Percentiles rank a stretch among this genome's conserved stretches.
These are phyloP conservation scores for Trametopsis cervina DNA, from an alignment of 768 basidiomycete genomes.

Conservation along the genomic window DNA sequence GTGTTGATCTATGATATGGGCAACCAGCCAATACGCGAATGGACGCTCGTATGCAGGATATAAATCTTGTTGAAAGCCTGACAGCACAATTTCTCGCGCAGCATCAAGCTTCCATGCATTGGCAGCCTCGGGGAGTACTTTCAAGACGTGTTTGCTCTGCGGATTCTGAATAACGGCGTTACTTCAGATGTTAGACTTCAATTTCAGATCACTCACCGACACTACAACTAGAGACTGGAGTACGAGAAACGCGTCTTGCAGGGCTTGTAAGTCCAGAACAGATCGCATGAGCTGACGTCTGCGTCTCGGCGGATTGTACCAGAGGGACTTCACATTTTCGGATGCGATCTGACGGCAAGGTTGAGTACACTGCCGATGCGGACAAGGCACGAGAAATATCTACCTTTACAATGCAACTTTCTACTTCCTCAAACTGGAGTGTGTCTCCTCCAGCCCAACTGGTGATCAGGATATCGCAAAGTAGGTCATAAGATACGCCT, in stretches of 20 bases:
- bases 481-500: conserved; percentile 43
- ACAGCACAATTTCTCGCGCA: conserved; percentile 61
- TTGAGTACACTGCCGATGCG: neutral
- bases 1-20: conserved; percentile 51
- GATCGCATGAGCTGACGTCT: conserved; percentile 60
- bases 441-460: conserved; percentile 33
- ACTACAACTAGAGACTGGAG: conserved; percentile 18
- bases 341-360: conserved; percentile 42
- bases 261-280: conserved; percentile 56
- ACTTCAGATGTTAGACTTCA: too few species aligned
- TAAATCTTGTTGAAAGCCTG: conserved; percentile 73
- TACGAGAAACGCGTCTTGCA: conserved; percentile 42
- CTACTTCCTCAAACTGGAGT: conserved; percentile 33
- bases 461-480: conserved; percentile 31
- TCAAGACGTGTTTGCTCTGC: conserved; percentile 12
- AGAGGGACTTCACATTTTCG: conserved; percentile 51
- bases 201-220: too few species aligned
- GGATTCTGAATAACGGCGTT: neutral
- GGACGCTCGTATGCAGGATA: conserved; percentile 62
- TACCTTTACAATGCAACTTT: conserved; percentile 33
- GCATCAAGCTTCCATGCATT: conserved; percentile 53
- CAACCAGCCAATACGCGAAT: conserved; percentile 72
- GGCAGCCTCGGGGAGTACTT: conserved; percentile 33
- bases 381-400: neutral
- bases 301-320: conserved; percentile 63